Evolutionary conservation across 2,329 filamentous ascomycete genomes (phyloP), one percentile per base, ranked within the genome.

Genomic region (Paecilomyces formosus): DNA sequence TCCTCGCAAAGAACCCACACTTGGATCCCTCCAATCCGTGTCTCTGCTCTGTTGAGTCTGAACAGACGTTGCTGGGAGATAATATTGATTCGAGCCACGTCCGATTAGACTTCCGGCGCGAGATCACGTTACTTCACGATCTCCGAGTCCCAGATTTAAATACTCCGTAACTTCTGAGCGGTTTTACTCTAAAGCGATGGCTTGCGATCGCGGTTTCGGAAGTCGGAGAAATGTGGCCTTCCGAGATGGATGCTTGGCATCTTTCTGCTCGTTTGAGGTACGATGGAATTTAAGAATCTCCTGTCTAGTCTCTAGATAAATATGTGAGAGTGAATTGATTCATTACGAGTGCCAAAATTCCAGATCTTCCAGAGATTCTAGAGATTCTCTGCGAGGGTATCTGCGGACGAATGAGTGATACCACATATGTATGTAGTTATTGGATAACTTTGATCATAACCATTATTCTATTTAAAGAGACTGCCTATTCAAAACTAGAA

Each of bases 21-120:
- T 45, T 15, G 3, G 9, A 45, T 18, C 39, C n/a, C 39, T 45
- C 39, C n/a, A 45, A 45, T 45, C 26, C 50, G 22, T 28, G 8
- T 52, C 22, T 28, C 26, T 28, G 21, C 21, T 52, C 21, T 15
- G 22, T 52, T 15, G 21, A 52, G 7, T 22, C 21, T 26, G 24
- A 26, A 26, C 24, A 1, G 24, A 26, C 24, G 24, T 26, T 26
- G 24, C 1, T 3, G 26, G 8, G 18, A 2, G 26, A 18, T 8
- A 28, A 52, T 18, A 26, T 15, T 28, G 50, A 45, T 45, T 45
- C 39, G 26, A 31, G 53, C 53, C 31, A 64, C 57, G 62, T 63
- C 56, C 58, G 60, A 65, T 63, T 63, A 63, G 59, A 60, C 57
- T 65, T 65, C 58, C 52, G 35, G 50, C 56, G 57, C 49, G 21